Evolutionary conservation across 139 green algal genomes (phyloP).

Genomic region (Chlamydomonas sphaeroides): DNA sequence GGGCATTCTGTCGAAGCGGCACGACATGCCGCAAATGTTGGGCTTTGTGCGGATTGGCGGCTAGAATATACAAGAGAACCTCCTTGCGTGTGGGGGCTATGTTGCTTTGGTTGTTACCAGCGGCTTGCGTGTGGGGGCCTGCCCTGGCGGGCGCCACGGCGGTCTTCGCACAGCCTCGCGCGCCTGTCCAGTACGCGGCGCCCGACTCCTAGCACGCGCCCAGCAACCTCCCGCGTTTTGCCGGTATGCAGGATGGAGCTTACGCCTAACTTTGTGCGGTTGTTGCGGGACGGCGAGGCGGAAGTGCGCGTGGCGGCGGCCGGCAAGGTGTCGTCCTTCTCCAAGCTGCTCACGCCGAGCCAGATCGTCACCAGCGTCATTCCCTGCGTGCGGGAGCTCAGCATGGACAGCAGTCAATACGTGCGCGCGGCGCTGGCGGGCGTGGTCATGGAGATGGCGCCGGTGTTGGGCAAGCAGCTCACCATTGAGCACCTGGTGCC

Average conservation of each 20-base stretch:
- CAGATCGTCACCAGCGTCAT: constrained; percentile 78
- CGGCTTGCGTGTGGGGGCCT: too few species aligned
- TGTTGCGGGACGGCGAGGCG: constrained; percentile 77
- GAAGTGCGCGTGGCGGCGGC: constrained; percentile 89
- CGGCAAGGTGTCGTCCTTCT: constrained; percentile 85
- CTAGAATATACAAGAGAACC: too few species aligned
- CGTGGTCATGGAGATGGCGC: constrained; percentile 96
- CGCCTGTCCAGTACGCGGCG: too few species aligned
- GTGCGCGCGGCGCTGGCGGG: constrained; percentile 92
- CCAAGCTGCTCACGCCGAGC: constrained; percentile 60
- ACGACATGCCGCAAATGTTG: too few species aligned
- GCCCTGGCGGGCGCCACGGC: too few species aligned
- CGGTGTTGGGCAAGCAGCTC: constrained; percentile 78
- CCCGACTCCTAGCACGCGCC: too few species aligned
- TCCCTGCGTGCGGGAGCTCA: constrained; percentile 89
- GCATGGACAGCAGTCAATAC: constrained; percentile 86
- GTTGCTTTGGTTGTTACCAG: too few species aligned
- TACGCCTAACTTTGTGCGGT: constrained; percentile 83
- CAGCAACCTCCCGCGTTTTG: too few species aligned
- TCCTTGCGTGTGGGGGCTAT: too few species aligned
- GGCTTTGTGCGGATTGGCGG: too few species aligned
- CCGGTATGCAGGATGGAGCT: constrained; percentile 72
- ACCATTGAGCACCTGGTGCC: constrained; percentile 96
- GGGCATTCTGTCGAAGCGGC: too few species aligned
- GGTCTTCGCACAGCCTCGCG: too few species aligned